Conservation (phyloP, 2,329 filamentous ascomycete species). For the Epichloe typhina region DNA sequence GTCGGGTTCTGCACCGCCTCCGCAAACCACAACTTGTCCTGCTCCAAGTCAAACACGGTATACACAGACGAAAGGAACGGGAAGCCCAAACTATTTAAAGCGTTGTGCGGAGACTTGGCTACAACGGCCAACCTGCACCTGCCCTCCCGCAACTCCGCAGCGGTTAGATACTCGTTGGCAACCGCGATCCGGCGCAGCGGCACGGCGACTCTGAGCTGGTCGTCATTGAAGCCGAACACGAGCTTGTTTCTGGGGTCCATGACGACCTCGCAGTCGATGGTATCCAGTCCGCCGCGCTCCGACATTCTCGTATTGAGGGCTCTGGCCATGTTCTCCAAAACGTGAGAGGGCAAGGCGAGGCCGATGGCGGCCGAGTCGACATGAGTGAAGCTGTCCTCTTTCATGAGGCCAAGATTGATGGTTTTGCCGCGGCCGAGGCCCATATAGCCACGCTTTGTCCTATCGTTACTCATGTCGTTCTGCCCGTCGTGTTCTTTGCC, state of each 20-base stretch:
- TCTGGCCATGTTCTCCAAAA: not conserved
- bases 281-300: not conserved
- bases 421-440: not conserved
- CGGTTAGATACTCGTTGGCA: not conserved
- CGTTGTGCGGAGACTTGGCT: not conserved
- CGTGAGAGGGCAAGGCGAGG: not conserved
- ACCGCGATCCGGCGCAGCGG: not conserved
- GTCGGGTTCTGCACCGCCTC: not conserved
- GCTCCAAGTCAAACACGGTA: not conserved
- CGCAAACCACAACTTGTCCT: not conserved
- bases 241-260: not conserved
- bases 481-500: not conserved
- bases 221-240: not conserved
- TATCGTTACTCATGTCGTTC: no score
- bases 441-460: no score
- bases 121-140: not conserved
- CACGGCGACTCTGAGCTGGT: not conserved
- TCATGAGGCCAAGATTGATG: not conserved
- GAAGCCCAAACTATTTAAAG: not conserved
- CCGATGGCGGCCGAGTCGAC: not conserved
- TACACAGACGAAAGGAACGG: not conserved
- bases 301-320: not conserved
- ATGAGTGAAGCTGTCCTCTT: not conserved
- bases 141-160: accelerated
- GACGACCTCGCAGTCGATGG: not conserved